Conservation (phyloP, 768 basidiomycete species). For the Phlebiopsis gigantea region DNA sequence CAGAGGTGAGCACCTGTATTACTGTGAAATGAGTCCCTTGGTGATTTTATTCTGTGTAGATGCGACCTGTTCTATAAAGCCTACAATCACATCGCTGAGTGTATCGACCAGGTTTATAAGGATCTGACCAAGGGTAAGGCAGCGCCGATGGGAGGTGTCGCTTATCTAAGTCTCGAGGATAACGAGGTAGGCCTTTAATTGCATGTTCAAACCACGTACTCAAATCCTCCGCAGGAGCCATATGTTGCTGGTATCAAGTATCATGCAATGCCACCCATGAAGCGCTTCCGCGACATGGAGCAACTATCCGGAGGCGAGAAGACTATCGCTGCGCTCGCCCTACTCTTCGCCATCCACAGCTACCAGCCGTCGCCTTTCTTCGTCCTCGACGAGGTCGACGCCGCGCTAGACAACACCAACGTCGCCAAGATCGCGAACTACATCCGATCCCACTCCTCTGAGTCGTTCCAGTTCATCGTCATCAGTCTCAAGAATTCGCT, state of each 20-base stretch:
- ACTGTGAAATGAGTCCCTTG: neutral
- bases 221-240: slow-evolving; percentile 57
- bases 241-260: slow-evolving; percentile 92
- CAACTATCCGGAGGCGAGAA: slow-evolving; percentile 98
- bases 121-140: slow-evolving; percentile 95
- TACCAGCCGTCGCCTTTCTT: slow-evolving; percentile 98
- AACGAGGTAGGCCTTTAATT: slow-evolving; percentile 57
- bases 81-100: slow-evolving; percentile 92
- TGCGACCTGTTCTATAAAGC: slow-evolving; percentile 92
- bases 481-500: slow-evolving; percentile 94
- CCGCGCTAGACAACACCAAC: slow-evolving; percentile 97
- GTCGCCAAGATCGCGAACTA: slow-evolving; percentile 95
- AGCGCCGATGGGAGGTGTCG: slow-evolving; percentile 92
- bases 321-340: slow-evolving; percentile 94
- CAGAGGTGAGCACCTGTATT: slow-evolving; percentile 46
- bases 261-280: slow-evolving; percentile 99
- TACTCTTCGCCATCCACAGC: slow-evolving; percentile 96
- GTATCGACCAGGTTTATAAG: slow-evolving; percentile 95
- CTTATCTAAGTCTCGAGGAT: slow-evolving; percentile 94
- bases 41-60: slow-evolving; percentile 26
- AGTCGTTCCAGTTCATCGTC: slow-evolving; percentile 91
- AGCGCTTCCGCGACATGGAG: slow-evolving; percentile 98
- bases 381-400: slow-evolving; percentile 97
- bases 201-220: slow-evolving; percentile 19
- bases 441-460: slow-evolving; percentile 79